These are phyloP conservation scores for Microthlaspi erraticum DNA, from an alignment of 345 rosid species.

Conservation along the genomic window DNA sequence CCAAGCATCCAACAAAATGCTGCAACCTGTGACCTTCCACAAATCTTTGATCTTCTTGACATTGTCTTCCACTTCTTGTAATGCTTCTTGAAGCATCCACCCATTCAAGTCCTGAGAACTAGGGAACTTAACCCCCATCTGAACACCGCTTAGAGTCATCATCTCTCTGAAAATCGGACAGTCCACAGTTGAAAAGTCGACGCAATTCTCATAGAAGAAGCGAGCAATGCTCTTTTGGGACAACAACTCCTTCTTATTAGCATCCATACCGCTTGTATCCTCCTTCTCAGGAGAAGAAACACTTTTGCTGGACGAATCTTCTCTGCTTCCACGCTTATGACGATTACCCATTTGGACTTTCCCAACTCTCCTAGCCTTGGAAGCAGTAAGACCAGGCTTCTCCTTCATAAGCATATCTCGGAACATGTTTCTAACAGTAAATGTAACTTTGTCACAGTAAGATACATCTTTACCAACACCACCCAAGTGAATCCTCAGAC, in stretches of 20 bases:
- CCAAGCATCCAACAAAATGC: conserved; percentile 75
- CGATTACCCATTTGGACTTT: conserved; percentile 3
- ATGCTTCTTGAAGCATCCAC: conserved; percentile 46
- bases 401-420: conserved; percentile 13
- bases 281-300: conserved; percentile 12
- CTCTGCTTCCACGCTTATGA: conserved; percentile 29
- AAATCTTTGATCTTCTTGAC: conserved; percentile 52
- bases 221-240: conserved; percentile 47
- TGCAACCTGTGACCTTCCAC: conserved; percentile 67
- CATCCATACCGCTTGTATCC: conserved; percentile 5
- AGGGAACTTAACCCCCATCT: conserved; percentile 37
- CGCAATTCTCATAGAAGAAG: conserved; percentile 53
- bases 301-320: conserved; percentile 13
- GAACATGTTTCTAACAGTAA: conserved; percentile 41
- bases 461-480: conserved; percentile 49
- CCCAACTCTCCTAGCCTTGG: background rate
- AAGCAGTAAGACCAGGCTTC: conserved; percentile 11
- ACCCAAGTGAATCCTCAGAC: conserved; percentile 62
- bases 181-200: conserved; percentile 50
- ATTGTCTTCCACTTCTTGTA: conserved; percentile 49
- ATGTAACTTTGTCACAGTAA: conserved; percentile 53
- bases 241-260: conserved; percentile 20
- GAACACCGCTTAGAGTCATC: conserved; percentile 35
- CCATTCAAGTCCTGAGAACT: conserved; percentile 47
- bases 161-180: conserved; percentile 52